Evolutionary conservation across 371 early-diverging fungal species (phyloP), one percentile per base, ranked within the genome.

Genomic region (Mucor indicus): DNA sequence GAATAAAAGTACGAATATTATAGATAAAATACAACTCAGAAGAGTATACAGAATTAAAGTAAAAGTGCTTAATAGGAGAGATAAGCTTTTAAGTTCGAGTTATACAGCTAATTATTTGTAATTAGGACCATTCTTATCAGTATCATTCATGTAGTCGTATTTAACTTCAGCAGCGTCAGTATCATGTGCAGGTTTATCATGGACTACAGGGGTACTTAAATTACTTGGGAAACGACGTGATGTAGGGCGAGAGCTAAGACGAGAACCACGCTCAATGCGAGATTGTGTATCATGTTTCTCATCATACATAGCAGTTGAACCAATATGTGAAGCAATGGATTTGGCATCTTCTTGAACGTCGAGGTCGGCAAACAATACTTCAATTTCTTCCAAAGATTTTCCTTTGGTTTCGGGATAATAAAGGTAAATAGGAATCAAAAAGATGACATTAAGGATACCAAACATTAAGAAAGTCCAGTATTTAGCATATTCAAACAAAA

Each of bases 391-490:
- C 39, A 82, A 54, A 12, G 81, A 72, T 35, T 60, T 64, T 21
- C 80, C 76, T 29, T 67, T 77, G 23, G 81, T 81, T 54, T 83
- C 83, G n/a, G 72, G 72, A 21, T 72, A 60, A 41, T 59, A 64
- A 19, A 57, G 62, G 72, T 76, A 44, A 17, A 87, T 71, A 37
- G 79, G 70, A 22, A 66, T 47, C 15, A 64, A 55, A 11, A 67
- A 56, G 20, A 75, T 42, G 33, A 60, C 44, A 41, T 67, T 67
- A 32, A 72, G 55, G 19, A 61, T 58, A 50, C 77, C 83, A 54
- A 76, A 85, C 50, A 83, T 57, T 40, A 79, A 69, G 64, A 79
- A 85, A 11, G 67, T 62, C 73, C 73, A 73, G 38, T 53, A 73
- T 20, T 53, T 51, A 13, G 60, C 57, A 13, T 73, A 64, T 41